These are phyloP conservation scores for Lepidium campestre DNA, from an alignment of 441 rosid genomes.

Conservation along the genomic window DNA sequence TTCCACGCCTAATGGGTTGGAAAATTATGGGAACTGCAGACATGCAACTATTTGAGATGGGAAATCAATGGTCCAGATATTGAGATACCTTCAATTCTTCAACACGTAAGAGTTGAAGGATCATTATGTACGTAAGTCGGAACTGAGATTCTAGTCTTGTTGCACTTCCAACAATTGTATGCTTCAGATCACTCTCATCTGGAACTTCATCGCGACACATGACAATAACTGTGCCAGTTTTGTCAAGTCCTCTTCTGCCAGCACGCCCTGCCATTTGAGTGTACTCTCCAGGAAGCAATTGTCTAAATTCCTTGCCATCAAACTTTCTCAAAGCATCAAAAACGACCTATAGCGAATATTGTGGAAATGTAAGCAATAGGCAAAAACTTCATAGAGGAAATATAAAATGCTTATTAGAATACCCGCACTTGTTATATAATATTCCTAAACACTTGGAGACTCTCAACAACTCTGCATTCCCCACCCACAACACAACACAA, in stretches of 20 bases:
- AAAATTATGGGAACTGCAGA: constrained; percentile 7
- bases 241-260: constrained; percentile 97
- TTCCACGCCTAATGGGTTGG: background rate
- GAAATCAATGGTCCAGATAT: constrained; percentile 8
- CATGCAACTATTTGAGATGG: background rate
- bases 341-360: constrained; percentile 56
- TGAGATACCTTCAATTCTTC: constrained; percentile 89
- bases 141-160: constrained; percentile 90
- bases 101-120: constrained; percentile 95
- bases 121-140: constrained; percentile 95
- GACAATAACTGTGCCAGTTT: constrained; percentile 87
- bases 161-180: constrained; percentile 75
- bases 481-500: background rate
- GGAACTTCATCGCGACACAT: constrained; percentile 98
- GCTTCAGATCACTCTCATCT: constrained; percentile 56
- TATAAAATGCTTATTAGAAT: background rate
- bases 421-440: background rate
- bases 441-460: background rate
- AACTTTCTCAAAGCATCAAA: constrained; percentile 94
- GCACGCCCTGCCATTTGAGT: constrained; percentile 99
- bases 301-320: constrained; percentile 92
- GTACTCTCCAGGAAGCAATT: constrained; percentile 93
- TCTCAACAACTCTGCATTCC: background rate
- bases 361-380: constrained; percentile 16
- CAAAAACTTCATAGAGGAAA: background rate